Percentiles rank a stretch among this genome's conserved stretches.
Conservation (phyloP, 441 rosid species). For the Daphne laureola region DNA sequence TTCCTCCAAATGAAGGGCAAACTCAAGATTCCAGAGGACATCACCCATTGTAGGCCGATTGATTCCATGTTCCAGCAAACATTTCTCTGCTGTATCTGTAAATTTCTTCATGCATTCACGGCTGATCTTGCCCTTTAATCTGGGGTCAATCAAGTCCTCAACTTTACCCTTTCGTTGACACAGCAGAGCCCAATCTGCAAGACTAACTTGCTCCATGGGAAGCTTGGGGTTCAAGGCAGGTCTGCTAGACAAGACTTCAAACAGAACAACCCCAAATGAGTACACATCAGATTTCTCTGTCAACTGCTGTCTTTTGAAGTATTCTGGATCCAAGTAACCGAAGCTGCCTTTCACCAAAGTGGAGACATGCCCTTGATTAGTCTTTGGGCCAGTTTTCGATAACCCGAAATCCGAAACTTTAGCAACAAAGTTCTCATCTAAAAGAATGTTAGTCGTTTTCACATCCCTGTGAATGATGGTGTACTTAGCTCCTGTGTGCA, state of each 20-base stretch:
- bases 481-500: conserved; percentile 72
- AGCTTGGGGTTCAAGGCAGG: conserved; percentile 56
- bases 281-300: conserved; percentile 71
- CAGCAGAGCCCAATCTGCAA: conserved; percentile 56
- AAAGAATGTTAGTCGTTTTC: conserved; percentile 67
- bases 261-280: conserved; percentile 71
- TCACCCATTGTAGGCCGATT: conserved; percentile 79
- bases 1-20: conserved; percentile 54
- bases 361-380: conserved; percentile 55
- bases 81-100: conserved; percentile 55
- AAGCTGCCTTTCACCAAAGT: conserved; percentile 76
- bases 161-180: conserved; percentile 39
- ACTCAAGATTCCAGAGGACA: conserved; percentile 66
- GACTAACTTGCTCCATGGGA: conserved; percentile 61
- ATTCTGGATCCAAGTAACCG: conserved; percentile 72
- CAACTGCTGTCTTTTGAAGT: conserved; percentile 56
- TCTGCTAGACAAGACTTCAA: conserved; percentile 54
- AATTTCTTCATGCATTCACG: conserved; percentile 54
- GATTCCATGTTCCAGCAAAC: conserved; percentile 40
- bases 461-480: conserved; percentile 80
- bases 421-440: conserved; percentile 66
- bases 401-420: conserved; percentile 80
- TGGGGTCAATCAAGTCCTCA: conserved; percentile 48
- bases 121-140: conserved; percentile 39
- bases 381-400: conserved; percentile 60